phyloP scores from a whole-genome alignment of 2,329 filamentous ascomycete species.

The Aureobasidium sp. region DNA sequence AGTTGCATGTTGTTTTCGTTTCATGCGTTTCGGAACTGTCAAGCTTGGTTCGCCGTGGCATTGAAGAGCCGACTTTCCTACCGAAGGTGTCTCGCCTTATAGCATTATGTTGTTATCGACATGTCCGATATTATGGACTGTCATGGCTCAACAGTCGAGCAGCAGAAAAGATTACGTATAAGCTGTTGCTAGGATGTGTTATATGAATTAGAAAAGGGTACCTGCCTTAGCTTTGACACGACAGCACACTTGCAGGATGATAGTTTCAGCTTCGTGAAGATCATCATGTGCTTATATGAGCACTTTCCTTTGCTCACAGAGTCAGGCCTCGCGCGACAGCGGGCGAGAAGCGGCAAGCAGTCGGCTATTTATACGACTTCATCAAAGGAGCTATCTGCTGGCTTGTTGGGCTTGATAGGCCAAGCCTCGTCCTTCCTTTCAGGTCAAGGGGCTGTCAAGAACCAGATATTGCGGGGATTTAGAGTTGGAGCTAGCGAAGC shows the following conservation, averaged over 20 bases:
- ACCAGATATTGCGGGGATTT: slow-evolving; percentile 10
- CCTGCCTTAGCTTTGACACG: slow-evolving; percentile 4
- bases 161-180: neutral
- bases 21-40: neutral
- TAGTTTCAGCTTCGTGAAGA: neutral
- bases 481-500: neutral
- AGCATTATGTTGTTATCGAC: neutral
- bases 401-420: slow-evolving; percentile 9
- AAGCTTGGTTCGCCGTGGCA: neutral
- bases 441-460: neutral
- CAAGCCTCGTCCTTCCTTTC: neutral
- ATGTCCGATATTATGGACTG: neutral
- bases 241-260: slow-evolving; percentile 2
- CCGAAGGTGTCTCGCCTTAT: neutral
- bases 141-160: neutral
- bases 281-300: slow-evolving; percentile 3
- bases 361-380: neutral
- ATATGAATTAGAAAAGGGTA: neutral
- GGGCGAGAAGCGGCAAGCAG: neutral
- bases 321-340: neutral
- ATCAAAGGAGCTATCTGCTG: neutral
- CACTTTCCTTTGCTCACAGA: neutral
- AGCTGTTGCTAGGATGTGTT: neutral
- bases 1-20: slow-evolving; percentile 1
- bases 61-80: neutral